Conservation (phyloP, 495 filamentous ascomycete genomes). For the Cercophora newfieldiana region DNA sequence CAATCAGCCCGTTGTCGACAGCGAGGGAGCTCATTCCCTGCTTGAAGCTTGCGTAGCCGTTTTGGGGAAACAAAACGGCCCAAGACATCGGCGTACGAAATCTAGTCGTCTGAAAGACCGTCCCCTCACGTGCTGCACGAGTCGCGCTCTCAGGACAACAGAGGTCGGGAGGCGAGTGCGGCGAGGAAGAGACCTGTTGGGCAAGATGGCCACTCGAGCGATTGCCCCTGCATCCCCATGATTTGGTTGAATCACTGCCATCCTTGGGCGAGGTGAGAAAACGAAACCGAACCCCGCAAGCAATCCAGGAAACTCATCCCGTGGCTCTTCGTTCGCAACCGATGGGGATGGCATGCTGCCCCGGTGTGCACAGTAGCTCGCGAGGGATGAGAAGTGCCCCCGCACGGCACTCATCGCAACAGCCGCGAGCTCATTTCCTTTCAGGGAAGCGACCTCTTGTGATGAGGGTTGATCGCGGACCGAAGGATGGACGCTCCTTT, state of each 20-base stretch:
- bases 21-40: background rate
- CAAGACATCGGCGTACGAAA: background rate
- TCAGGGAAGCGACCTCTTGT: background rate
- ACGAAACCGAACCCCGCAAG: conserved; percentile 14
- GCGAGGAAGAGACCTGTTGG: background rate
- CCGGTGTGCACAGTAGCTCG: no score
- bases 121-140: background rate
- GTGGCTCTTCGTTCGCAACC: conserved; percentile 5
- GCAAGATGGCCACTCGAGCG: background rate
- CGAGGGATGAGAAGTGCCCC: background rate
- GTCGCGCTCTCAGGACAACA: background rate
- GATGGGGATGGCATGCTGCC: no score
- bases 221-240: background rate
- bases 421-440: background rate
- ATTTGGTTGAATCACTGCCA: background rate
- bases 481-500: background rate
- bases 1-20: background rate
- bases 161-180: background rate
- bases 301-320: background rate
- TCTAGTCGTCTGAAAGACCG: background rate
- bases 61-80: background rate
- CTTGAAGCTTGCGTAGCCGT: background rate
- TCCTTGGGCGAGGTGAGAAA: background rate
- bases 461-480: background rate
- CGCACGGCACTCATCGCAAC: background rate